These are phyloP conservation scores for Leucocoprinus leucothites DNA, from an alignment of 768 basidiomycete genomes.

Conservation along the genomic window DNA sequence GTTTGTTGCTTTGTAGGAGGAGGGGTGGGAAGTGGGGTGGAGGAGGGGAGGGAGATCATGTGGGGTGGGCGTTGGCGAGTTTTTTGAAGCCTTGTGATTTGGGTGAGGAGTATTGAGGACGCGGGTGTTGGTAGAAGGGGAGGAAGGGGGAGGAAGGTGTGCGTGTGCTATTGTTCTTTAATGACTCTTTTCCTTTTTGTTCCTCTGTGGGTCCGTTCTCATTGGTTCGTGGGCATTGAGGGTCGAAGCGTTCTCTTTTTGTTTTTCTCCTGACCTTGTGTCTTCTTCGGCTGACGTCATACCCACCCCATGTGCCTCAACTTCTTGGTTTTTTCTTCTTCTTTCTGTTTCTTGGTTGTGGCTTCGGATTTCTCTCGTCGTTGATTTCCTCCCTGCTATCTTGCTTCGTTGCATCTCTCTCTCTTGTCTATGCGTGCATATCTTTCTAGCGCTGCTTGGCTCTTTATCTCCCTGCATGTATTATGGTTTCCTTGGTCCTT, in stretches of 20 bases:
- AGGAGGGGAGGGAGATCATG: slow-evolving; percentile 20
- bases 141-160: background rate
- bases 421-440: too few species aligned
- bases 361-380: background rate
- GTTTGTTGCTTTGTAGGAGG: slow-evolving; percentile 70
- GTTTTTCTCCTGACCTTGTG: too few species aligned
- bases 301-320: background rate
- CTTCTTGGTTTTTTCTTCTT: slow-evolving; percentile 9
- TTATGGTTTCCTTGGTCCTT: background rate
- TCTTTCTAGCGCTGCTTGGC: background rate
- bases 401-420: background rate
- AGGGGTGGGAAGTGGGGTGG: slow-evolving; percentile 25
- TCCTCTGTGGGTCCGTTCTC: background rate
- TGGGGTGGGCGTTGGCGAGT: slow-evolving; percentile 83
- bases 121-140: background rate
- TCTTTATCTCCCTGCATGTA: background rate
- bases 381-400: background rate
- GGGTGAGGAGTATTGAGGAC: slow-evolving; percentile 25
- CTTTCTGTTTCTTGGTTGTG: slow-evolving; percentile 1
- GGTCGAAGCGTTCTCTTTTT: too few species aligned
- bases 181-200: background rate
- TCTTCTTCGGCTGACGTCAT: too few species aligned
- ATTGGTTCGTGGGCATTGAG: too few species aligned
- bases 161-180: background rate
- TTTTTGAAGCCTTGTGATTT: slow-evolving; percentile 58